Conservation (phyloP, 176 grass and related monocot genomes). For the Oryza rufipogon region DNA sequence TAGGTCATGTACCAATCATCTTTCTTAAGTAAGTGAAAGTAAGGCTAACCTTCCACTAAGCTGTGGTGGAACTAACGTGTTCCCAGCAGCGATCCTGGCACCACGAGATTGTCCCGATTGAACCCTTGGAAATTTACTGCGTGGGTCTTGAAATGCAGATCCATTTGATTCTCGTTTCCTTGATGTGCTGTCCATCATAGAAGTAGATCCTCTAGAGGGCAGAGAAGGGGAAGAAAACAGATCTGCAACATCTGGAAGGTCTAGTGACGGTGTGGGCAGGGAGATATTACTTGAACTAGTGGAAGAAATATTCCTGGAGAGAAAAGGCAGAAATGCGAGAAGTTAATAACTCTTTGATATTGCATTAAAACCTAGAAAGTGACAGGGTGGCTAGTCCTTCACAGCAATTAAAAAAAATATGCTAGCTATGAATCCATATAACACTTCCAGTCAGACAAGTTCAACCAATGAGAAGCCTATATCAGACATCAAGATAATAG, state of each 20-base stretch:
- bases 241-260: constrained; percentile 75
- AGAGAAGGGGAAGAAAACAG: constrained; percentile 54
- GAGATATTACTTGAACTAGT: constrained; percentile 38
- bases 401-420: neutral
- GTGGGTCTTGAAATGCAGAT: constrained; percentile 41
- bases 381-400: neutral
- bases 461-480: neutral
- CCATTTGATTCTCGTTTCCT: constrained; percentile 90
- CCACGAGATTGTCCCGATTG: constrained; percentile 49
- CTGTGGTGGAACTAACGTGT: constrained; percentile 73
- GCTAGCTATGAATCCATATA: neutral
- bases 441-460: neutral
- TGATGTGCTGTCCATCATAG: constrained; percentile 51
- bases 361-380: constrained; percentile 25
- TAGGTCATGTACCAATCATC: neutral
- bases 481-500: neutral
- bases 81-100: constrained; percentile 42
- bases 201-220: constrained; percentile 46
- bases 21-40: neutral
- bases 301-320: constrained; percentile 25
- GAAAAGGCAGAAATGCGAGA: neutral
- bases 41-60: constrained; percentile 78
- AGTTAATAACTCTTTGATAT: constrained; percentile 12
- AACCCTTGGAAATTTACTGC: constrained; percentile 68
- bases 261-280: constrained; percentile 56